phyloP scores from a whole-genome alignment of 2,329 filamentous ascomycete species.

The Amylocarpus encephaloides region DNA sequence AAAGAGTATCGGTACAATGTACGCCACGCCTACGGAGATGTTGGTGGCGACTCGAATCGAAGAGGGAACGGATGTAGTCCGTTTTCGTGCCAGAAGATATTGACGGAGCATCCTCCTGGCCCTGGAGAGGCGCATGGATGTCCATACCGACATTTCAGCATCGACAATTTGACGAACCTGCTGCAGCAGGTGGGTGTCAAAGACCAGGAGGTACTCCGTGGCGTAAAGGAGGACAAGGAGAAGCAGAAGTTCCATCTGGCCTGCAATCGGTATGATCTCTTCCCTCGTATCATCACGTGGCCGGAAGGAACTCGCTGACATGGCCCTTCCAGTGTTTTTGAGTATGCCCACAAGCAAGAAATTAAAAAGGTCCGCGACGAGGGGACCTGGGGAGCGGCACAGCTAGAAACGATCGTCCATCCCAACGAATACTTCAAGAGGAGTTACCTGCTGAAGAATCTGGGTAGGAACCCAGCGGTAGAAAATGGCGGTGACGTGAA shows the following conservation, averaged over 20 bases:
- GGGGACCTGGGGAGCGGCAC: constrained; percentile 61
- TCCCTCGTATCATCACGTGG: not conserved
- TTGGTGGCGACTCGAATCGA: constrained; percentile 85
- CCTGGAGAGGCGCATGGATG: constrained; percentile 91
- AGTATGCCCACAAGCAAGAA: constrained; percentile 73
- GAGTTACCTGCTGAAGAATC: constrained; percentile 80
- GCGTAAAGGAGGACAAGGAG: constrained; percentile 82
- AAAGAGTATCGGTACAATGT: constrained; percentile 98
- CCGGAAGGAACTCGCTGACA: not conserved
- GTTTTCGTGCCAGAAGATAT: constrained; percentile 90
- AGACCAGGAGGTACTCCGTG: constrained; percentile 70
- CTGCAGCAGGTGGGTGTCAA: constrained; percentile 73
- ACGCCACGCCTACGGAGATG: constrained; percentile 90
- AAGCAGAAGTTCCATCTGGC: constrained; percentile 89
- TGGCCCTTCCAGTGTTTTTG: constrained; percentile 62
- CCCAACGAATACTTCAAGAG: constrained; percentile 98
- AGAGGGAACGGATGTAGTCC: constrained; percentile 83
- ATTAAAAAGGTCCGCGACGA: constrained; percentile 73
- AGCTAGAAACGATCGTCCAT: constrained; percentile 92
- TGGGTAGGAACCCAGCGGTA: constrained; percentile 39
- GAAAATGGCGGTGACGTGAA: constrained; percentile 43
- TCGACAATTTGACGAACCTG: constrained; percentile 75
- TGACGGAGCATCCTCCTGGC: constrained; percentile 81
- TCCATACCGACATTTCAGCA: constrained; percentile 85
- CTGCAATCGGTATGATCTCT: constrained; percentile 65